Conservation (phyloP, 1,284 basidiomycete species). For the Cutaneotrichosporon mucoides region DNA sequence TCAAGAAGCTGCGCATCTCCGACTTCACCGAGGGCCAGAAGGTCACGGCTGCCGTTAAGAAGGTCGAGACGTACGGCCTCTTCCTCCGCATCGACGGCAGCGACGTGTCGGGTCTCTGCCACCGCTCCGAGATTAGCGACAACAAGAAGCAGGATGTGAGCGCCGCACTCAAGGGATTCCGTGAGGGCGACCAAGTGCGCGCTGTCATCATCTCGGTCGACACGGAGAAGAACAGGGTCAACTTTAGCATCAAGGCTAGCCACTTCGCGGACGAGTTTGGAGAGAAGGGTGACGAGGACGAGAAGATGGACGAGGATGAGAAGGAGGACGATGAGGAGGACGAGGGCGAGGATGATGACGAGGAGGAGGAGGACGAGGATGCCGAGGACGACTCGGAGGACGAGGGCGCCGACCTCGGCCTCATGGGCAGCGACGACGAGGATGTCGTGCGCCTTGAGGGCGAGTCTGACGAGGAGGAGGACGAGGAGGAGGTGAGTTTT, state of each 20-base stretch:
- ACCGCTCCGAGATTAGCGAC: slow-evolving; percentile 87
- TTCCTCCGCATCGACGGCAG: slow-evolving; percentile 84
- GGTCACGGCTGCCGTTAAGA: slow-evolving; percentile 66
- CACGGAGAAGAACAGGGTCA: slow-evolving; percentile 69
- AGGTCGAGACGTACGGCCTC: slow-evolving; percentile 79
- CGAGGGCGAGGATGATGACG: slow-evolving; percentile 44
- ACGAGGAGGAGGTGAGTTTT: slow-evolving; percentile 24
- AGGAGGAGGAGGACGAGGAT: slow-evolving; percentile 25
- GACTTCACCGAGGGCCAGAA: slow-evolving; percentile 72
- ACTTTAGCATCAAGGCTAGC: slow-evolving; percentile 84
- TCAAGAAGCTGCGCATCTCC: slow-evolving; percentile 48
- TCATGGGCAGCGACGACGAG: slow-evolving; percentile 18
- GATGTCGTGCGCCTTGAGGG: slow-evolving; percentile 21
- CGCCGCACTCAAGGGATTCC: slow-evolving; percentile 74
- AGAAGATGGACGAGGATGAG: slow-evolving; percentile 32
- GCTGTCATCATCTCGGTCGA: slow-evolving; percentile 73
- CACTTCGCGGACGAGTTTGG: slow-evolving; percentile 59
- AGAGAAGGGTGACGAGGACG: slow-evolving; percentile 53
- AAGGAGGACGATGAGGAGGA: slow-evolving; percentile 50
- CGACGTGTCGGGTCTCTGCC: slow-evolving; percentile 83
- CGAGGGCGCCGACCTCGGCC: slow-evolving; percentile 10
- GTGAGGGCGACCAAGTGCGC: slow-evolving; percentile 79
- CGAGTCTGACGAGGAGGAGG: slow-evolving; percentile 24
- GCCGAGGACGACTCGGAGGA: slow-evolving; percentile 13
- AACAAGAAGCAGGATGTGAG: slow-evolving; percentile 72